Evolutionary conservation across 1,139 yeast genomes (phyloP).

Genomic region (Yamadazyma sp.): DNA sequence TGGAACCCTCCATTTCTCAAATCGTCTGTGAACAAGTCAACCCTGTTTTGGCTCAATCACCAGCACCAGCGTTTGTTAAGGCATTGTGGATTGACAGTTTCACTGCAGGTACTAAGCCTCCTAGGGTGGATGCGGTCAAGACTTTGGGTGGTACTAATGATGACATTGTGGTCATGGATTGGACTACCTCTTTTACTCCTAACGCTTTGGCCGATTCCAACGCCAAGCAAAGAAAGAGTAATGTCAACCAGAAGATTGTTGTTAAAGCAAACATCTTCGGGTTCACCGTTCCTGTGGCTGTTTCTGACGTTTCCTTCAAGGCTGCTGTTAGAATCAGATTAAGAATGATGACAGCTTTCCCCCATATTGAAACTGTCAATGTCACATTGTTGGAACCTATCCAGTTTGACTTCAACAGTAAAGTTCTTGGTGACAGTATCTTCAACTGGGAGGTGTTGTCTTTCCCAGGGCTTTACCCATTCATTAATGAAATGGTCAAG

Average conservation of each 20-base stretch:
- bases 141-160: conserved; percentile 84
- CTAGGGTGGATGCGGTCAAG: conserved; percentile 85
- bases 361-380: conserved; percentile 89
- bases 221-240: conserved; percentile 76
- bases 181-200: conserved; percentile 91
- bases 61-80: conserved; percentile 82
- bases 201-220: conserved; percentile 81
- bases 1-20: conserved; percentile 89
- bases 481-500: conserved; percentile 80
- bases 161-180: conserved; percentile 95
- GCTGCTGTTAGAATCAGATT: conserved; percentile 77
- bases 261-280: conserved; percentile 71
- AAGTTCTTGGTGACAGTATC: conserved; percentile 69
- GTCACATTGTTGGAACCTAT: conserved; percentile 85
- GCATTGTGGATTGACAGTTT: conserved; percentile 83
- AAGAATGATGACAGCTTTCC: conserved; percentile 87
- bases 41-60: conserved; percentile 71
- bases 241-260: conserved; percentile 77
- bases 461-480: conserved; percentile 81
- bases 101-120: conserved; percentile 93
- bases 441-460: conserved; percentile 86
- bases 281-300: conserved; percentile 59
- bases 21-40: conserved; percentile 84
- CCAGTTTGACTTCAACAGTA: conserved; percentile 76
- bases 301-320: conserved; percentile 61